These are phyloP conservation scores for Cornus florida DNA, from an alignment of 148 eudicot species.

Conservation along the genomic window DNA sequence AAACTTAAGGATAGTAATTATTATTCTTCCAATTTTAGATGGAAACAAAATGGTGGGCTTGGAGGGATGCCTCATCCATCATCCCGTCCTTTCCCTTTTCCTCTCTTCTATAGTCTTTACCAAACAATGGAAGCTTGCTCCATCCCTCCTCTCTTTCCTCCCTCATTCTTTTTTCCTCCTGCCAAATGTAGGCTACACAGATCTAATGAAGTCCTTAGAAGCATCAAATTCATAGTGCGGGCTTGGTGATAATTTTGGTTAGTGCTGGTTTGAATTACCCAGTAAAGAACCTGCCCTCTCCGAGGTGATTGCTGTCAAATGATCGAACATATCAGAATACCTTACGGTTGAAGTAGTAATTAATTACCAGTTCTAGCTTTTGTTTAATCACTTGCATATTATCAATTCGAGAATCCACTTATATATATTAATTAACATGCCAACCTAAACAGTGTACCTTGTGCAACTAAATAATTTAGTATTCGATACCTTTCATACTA, in stretches of 20 bases:
- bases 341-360: not conserved
- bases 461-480: not conserved
- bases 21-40: no score
- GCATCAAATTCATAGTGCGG: not conserved
- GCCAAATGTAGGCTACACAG: no score
- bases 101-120: no score
- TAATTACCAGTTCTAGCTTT: no score
- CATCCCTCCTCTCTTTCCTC: no score
- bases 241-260: not conserved
- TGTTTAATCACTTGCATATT: no score
- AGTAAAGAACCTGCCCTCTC: not conserved
- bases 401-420: not conserved
- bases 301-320: not conserved
- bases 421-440: not conserved
- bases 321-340: not conserved
- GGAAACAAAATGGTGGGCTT: no score
- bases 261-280: not conserved
- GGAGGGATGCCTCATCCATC: no score
- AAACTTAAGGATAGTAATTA: no score
- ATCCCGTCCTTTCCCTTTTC: no score
- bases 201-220: not conserved
- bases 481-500: not conserved
- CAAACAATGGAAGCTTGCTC: no score
- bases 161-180: no score
- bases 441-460: not conserved